A percentile compares a stretch with the other conserved stretches of the same genome.
These are phyloP conservation scores for Nakazawaea wickerhamii DNA, from an alignment of 805 yeast species.

Conservation along the genomic window DNA sequence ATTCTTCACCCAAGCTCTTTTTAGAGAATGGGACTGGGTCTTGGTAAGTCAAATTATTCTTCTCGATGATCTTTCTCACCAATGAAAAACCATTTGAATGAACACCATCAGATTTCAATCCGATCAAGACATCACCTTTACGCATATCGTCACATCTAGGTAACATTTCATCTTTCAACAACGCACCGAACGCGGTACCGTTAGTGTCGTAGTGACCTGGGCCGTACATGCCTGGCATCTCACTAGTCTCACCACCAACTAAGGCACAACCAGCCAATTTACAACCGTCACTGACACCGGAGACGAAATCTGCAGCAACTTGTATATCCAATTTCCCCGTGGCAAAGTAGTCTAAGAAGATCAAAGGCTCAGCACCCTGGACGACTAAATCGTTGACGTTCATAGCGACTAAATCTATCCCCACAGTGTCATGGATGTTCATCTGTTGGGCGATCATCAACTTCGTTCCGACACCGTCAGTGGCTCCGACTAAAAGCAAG, in stretches of 20 bases:
- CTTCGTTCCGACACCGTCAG: conserved; percentile 99
- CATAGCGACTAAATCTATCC: conserved; percentile 98
- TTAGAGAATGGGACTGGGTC: conserved; percentile 84
- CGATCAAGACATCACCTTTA: conserved; percentile 78
- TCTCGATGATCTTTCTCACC: conserved; percentile 86
- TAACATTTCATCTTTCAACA: conserved; percentile 62
- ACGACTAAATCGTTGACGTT: conserved; percentile 96
- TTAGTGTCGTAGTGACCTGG: conserved; percentile 96
- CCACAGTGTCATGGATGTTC: conserved; percentile 92
- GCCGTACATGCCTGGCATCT: conserved; percentile 98
- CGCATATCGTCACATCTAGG: conserved; percentile 68
- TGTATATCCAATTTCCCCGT: conserved; percentile 84
- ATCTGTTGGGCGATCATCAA: conserved; percentile 88
- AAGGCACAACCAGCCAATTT: conserved; percentile 92
- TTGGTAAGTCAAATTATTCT: conserved; percentile 62
- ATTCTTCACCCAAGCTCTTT: conserved; percentile 75
- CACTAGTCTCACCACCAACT: conserved; percentile 98
- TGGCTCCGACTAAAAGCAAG: conserved; percentile 89
- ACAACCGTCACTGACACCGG: conserved; percentile 97
- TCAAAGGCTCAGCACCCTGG: conserved; percentile 97
- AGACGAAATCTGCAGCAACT: conserved; percentile 82
- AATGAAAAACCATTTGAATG: conserved; percentile 97
- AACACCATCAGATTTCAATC: conserved; percentile 85
- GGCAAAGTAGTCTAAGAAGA: conserved; percentile 95
- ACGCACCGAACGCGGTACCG: conserved; percentile 99